Conservation (phyloP, 2,329 filamentous ascomycete genomes). For the Daldinia eschscholtzii region DNA sequence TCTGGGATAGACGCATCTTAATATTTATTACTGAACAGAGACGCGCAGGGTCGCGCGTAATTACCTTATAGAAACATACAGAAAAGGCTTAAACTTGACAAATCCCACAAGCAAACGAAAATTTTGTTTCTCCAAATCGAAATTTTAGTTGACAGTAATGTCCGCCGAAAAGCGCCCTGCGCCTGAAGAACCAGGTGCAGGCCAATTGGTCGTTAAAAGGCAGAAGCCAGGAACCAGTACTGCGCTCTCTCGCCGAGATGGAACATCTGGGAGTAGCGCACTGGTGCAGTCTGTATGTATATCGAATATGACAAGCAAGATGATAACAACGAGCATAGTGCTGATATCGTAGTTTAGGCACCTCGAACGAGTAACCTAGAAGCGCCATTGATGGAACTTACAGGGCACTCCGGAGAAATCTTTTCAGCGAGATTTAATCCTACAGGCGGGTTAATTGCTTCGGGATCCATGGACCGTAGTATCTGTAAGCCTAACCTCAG, state of each 20-base stretch:
- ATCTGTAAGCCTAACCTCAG: slow-evolving; percentile 73
- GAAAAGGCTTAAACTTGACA: not conserved
- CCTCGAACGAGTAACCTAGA: slow-evolving; percentile 85
- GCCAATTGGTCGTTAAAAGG: slow-evolving; percentile 88
- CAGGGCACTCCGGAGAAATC: slow-evolving; percentile 85
- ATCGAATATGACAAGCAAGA: not conserved
- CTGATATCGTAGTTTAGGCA: slow-evolving; percentile 64
- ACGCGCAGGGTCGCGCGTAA: slow-evolving; percentile 5
- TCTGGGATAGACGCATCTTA: slow-evolving; percentile 1
- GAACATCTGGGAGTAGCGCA: slow-evolving; percentile 58
- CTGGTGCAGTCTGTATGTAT: slow-evolving; percentile 65
- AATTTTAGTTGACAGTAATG: slow-evolving; percentile 65
- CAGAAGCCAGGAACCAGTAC: slow-evolving; percentile 74
- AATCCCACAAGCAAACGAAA: not conserved
- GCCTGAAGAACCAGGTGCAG: slow-evolving; percentile 82
- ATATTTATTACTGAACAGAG: not conserved
- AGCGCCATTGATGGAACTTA: slow-evolving; percentile 93
- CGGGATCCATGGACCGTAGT: slow-evolving; percentile 92
- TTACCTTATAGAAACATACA: not conserved
- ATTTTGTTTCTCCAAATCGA: not conserved
- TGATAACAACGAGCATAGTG: not conserved
- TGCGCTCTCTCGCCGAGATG: slow-evolving; percentile 65
- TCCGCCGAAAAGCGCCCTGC: slow-evolving; percentile 92
- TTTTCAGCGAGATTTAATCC: slow-evolving; percentile 93
- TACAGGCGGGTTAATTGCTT: slow-evolving; percentile 88